Evolutionary conservation across 2,329 filamentous ascomycete genomes (phyloP).

Genomic region (Alternaria arborescens): DNA sequence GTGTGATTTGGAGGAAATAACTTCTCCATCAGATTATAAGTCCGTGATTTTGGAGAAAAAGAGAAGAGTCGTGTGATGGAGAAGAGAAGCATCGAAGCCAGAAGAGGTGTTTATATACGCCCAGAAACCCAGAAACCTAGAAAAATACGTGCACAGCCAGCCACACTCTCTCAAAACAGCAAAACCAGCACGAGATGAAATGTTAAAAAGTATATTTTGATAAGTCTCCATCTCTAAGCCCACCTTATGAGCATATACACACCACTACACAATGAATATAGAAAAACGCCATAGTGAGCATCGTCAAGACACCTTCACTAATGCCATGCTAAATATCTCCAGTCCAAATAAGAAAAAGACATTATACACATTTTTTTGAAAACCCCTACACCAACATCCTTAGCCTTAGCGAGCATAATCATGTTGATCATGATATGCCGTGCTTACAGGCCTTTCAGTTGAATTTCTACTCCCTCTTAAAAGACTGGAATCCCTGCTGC

Average conservation of each 20-base stretch:
- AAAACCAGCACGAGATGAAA: not conserved
- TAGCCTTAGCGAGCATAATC: not conserved
- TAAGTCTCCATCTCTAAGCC: not conserved
- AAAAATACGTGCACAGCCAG: not conserved
- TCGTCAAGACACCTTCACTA: not conserved
- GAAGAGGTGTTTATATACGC: not conserved
- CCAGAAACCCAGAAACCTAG: too few species aligned
- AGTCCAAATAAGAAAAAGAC: not conserved
- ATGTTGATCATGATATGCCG: not conserved
- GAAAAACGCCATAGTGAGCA: slow-evolving; percentile 1
- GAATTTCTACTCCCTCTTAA: slow-evolving; percentile 20
- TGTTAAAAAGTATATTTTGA: not conserved
- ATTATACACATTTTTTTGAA: not conserved
- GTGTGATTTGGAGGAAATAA: too few species aligned
- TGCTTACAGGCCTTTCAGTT: not conserved
- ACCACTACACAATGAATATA: not conserved
- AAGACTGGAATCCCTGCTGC: slow-evolving; percentile 5
- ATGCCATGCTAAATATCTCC: not conserved
- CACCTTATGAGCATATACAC: not conserved
- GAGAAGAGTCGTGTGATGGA: not conserved
- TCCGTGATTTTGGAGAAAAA: not conserved
- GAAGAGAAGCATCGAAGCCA: fast-evolving
- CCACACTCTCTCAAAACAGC: not conserved
- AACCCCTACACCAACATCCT: not conserved
- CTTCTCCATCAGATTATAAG: too few species aligned